Percentiles rank a stretch among this genome's conserved stretches.
Evolutionary conservation across 1,139 yeast genomes (phyloP).

Genomic region (Pichia sp.): DNA sequence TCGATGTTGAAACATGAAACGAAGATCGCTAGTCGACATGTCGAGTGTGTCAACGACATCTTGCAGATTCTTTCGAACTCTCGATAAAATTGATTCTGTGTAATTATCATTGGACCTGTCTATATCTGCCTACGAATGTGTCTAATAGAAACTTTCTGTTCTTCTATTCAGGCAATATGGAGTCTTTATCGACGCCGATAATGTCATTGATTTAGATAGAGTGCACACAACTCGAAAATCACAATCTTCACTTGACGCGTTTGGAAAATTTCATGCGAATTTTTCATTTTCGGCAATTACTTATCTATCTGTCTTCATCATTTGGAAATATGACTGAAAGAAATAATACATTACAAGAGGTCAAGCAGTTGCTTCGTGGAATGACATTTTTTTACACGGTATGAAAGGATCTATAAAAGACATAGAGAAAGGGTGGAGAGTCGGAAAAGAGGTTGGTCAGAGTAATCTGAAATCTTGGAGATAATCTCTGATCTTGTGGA

Average conservation of each 20-base stretch:
- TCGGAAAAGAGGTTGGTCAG: not conserved
- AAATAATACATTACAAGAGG: no score
- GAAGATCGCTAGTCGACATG: constrained; percentile 83
- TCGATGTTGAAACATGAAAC: constrained; percentile 91
- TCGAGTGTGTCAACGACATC: constrained; percentile 75
- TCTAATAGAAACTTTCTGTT: no score
- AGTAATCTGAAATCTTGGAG: constrained; percentile 18
- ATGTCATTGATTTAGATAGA: not conserved
- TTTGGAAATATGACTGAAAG: no score
- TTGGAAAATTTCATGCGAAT: not conserved
- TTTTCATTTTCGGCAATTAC: not conserved
- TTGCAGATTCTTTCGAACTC: constrained; percentile 59
- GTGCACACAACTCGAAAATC: not conserved
- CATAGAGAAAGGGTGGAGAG: not conserved
- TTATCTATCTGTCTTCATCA: no score
- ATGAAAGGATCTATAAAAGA: constrained; percentile 2
- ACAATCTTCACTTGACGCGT: constrained; percentile 4
- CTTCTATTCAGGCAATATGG: not conserved
- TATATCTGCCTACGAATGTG: no score
- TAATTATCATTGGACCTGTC: constrained; percentile 67
- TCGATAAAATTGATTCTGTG: constrained; percentile 54
- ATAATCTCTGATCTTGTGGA: constrained; percentile 25
- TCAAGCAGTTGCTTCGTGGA: no score
- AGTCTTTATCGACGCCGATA: no score
- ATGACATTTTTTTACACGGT: not conserved